Evolutionary conservation across 2,329 filamentous ascomycete species (phyloP).

Genomic region (Hirsutella rhossiliensis): DNA sequence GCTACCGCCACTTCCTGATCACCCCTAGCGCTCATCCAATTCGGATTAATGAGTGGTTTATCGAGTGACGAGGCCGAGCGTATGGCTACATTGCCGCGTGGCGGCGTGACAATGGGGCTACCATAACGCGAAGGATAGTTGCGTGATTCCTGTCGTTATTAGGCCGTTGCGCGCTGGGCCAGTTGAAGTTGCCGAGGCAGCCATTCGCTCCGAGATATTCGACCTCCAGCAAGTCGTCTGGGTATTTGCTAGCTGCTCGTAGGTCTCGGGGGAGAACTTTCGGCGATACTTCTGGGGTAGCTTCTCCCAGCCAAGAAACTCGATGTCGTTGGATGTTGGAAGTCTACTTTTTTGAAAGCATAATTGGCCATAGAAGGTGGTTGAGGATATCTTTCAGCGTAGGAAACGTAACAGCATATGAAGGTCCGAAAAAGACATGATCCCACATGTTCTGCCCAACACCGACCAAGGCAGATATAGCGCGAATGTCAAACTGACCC

Average conservation of each 20-base stretch:
- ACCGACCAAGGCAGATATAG: slow-evolving; percentile 35
- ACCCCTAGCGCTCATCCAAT: slow-evolving; percentile 27
- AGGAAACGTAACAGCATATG: background rate
- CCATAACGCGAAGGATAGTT: slow-evolving; percentile 15
- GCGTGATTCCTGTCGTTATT: slow-evolving; percentile 1
- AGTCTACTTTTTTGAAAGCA: background rate
- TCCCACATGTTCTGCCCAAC: slow-evolving; percentile 49
- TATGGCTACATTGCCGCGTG: slow-evolving; percentile 31
- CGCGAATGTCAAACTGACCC: slow-evolving; percentile 27
- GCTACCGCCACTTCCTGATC: slow-evolving; percentile 32
- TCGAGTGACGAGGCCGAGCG: slow-evolving; percentile 15
- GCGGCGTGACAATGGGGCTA: slow-evolving; percentile 18
- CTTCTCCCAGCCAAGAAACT: slow-evolving; percentile 1
- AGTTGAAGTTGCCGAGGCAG: background rate
- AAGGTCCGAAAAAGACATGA: slow-evolving; percentile 14
- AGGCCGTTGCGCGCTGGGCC: background rate
- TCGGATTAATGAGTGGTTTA: slow-evolving; percentile 29
- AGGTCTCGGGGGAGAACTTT: background rate
- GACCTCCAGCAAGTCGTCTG: background rate
- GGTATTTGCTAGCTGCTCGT: background rate
- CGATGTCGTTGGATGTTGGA: background rate
- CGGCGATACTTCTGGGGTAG: background rate
- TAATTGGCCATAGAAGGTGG: background rate
- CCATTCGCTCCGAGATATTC: background rate
- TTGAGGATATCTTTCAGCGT: background rate